phyloP scores from a whole-genome alignment of 345 rosid species.

The Gynandropsis gynandra region DNA sequence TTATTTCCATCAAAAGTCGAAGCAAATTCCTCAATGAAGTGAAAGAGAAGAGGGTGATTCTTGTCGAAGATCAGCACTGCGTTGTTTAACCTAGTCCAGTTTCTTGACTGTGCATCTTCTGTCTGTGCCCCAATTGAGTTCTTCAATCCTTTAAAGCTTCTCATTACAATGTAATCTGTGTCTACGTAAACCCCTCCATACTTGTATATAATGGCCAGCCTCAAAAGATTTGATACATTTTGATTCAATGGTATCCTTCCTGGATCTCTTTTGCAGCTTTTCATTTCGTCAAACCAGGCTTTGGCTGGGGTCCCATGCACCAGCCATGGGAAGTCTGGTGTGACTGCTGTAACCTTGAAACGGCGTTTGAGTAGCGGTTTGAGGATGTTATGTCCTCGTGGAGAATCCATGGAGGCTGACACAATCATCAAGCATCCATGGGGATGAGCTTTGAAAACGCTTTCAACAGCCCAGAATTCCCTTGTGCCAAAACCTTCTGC shows the following conservation, averaged over 20 bases:
- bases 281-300: slow-evolving; percentile 57
- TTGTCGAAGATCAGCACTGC: slow-evolving; percentile 65
- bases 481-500: slow-evolving; percentile 41
- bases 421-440: slow-evolving; percentile 59
- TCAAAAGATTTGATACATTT: slow-evolving; percentile 64
- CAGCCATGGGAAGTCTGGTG: slow-evolving; percentile 56
- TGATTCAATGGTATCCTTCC: slow-evolving; percentile 68
- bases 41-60: slow-evolving; percentile 52
- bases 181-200: slow-evolving; percentile 78
- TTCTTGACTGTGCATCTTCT: slow-evolving; percentile 32
- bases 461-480: slow-evolving; percentile 50
- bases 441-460: slow-evolving; percentile 57
- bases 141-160: slow-evolving; percentile 39
- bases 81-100: slow-evolving; percentile 72
- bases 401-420: slow-evolving; percentile 59
- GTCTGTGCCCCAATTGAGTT: slow-evolving; percentile 82
- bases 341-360: slow-evolving; percentile 40
- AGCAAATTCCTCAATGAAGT: slow-evolving; percentile 68
- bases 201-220: slow-evolving; percentile 59
- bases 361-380: slow-evolving; percentile 48
- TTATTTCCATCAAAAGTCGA: slow-evolving; percentile 61
- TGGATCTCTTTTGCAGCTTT: slow-evolving; percentile 55
- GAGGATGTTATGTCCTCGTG: slow-evolving; percentile 38
- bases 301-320: slow-evolving; percentile 60
- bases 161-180: slow-evolving; percentile 63